A percentile compares a stretch with the other conserved stretches of the same genome.
Conservation (phyloP, 2,329 filamentous ascomycete species). For the Fusarium napiforme region DNA sequence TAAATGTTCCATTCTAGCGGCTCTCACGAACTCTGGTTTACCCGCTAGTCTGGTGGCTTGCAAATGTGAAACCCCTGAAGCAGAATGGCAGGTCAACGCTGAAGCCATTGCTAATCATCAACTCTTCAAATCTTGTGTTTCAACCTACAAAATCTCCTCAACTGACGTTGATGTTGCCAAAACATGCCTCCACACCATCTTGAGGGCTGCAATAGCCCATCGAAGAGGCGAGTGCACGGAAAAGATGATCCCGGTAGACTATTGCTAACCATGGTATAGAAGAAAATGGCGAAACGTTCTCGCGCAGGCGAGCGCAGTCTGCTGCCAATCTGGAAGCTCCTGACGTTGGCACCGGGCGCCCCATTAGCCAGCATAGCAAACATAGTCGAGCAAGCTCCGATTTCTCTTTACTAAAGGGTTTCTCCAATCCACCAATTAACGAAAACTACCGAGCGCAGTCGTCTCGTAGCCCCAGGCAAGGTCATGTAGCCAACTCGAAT, state of each 20-base stretch:
- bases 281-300: conserved; percentile 57
- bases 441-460: conserved; percentile 48
- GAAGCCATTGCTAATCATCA: conserved; percentile 70
- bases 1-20: conserved; percentile 62
- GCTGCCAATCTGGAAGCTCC: conserved; percentile 70
- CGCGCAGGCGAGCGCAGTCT: conserved; percentile 68
- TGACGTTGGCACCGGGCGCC: conserved; percentile 61
- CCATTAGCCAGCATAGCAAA: conserved; percentile 70
- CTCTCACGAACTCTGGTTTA: conserved; percentile 75
- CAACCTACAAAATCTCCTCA: conserved; percentile 78
- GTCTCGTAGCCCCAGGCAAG: conserved; percentile 49
- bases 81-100: conserved; percentile 76
- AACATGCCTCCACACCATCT: conserved; percentile 78
- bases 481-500: conserved; percentile 31
- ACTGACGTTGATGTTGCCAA: conserved; percentile 77
- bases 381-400: conserved; percentile 79
- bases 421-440: conserved; percentile 59
- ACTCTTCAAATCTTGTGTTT: conserved; percentile 75
- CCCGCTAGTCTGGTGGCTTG: conserved; percentile 86
- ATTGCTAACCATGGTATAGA: conserved; percentile 37
- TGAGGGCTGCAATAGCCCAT: conserved; percentile 75
- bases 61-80: conserved; percentile 85
- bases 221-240: conserved; percentile 67
- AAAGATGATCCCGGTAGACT: neutral
- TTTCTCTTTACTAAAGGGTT: conserved; percentile 68